Evolutionary conservation across 768 basidiomycete genomes (phyloP).

Genomic region (Wakefieldia striispora): DNA sequence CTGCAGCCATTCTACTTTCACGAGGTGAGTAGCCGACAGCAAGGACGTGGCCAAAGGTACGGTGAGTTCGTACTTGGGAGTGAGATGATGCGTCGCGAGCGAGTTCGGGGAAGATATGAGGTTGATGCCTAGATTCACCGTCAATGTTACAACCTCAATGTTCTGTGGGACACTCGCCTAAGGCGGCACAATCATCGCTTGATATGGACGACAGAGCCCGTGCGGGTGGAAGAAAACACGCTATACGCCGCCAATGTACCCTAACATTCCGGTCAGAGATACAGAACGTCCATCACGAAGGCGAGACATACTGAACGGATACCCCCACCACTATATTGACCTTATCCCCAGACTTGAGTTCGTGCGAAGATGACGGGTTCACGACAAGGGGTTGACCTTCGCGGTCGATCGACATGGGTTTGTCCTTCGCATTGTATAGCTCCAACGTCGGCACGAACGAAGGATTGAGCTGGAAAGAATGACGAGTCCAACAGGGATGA

Average conservation of each 20-base stretch:
- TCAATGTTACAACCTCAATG: not conserved
- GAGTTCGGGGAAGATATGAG: slow-evolving; percentile 43
- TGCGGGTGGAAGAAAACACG: slow-evolving; percentile 44
- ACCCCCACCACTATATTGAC: slow-evolving; percentile 45
- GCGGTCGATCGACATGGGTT: slow-evolving; percentile 43
- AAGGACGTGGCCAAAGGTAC: slow-evolving; percentile 56
- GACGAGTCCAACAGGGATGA: not conserved
- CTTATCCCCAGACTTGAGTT: slow-evolving; percentile 54
- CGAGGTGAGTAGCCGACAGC: slow-evolving; percentile 54
- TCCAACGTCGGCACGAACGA: slow-evolving; percentile 46
- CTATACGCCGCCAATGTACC: slow-evolving; percentile 49
- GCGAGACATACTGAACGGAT: slow-evolving; percentile 42
- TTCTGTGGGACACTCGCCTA: slow-evolving; percentile 45
- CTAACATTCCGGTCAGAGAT: slow-evolving; percentile 29
- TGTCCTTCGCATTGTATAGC: slow-evolving; percentile 48
- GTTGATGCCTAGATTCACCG: slow-evolving; percentile 44
- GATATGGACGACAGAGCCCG: slow-evolving; percentile 38
- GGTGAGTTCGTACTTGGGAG: slow-evolving; percentile 47
- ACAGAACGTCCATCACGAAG: not conserved
- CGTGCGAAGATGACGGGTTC: slow-evolving; percentile 36
- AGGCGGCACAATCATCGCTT: slow-evolving; percentile 42
- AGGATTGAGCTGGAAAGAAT: slow-evolving; percentile 45
- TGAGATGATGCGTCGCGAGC: slow-evolving; percentile 65
- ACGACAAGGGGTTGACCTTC: slow-evolving; percentile 31
- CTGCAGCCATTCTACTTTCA: slow-evolving; percentile 65